Conservation (phyloP, 1,284 basidiomycete genomes). For the Trichosporon sp. region DNA sequence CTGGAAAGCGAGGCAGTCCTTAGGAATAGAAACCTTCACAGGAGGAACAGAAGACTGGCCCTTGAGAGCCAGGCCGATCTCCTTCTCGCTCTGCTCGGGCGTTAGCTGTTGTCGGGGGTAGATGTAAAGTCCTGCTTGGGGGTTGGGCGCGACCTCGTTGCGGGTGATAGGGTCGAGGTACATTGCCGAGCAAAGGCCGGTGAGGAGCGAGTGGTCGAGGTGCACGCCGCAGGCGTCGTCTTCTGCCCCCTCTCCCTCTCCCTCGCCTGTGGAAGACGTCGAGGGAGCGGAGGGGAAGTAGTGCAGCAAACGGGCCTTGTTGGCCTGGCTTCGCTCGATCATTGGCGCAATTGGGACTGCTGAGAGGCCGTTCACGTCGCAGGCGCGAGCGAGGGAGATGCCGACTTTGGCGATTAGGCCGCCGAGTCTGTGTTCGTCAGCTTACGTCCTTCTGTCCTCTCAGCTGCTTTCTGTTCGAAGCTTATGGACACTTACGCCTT, state of each 20-base stretch:
- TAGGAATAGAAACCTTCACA: slow-evolving; percentile 75
- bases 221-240: slow-evolving; percentile 63
- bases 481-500: slow-evolving; percentile 60
- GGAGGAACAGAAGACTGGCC: slow-evolving; percentile 44
- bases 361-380: slow-evolving; percentile 77
- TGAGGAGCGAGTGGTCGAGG: slow-evolving; percentile 75
- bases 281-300: slow-evolving; percentile 62
- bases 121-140: slow-evolving; percentile 75
- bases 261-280: slow-evolving; percentile 35
- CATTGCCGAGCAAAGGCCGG: slow-evolving; percentile 61
- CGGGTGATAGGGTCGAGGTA: slow-evolving; percentile 2
- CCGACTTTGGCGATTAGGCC: slow-evolving; percentile 76
- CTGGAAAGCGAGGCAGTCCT: slow-evolving; percentile 67
- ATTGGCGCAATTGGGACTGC: slow-evolving; percentile 37
- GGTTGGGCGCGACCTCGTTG: background rate
- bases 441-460: too few relatives aligned
- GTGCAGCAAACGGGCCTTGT: slow-evolving; percentile 72
- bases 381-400: slow-evolving; percentile 69
- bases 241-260: slow-evolving; percentile 54
- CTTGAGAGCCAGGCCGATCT: background rate
- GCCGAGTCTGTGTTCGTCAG: slow-evolving; percentile 34
- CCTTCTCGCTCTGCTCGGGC: background rate
- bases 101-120: slow-evolving; percentile 56
- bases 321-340: slow-evolving; percentile 40
- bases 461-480: too few relatives aligned